Conservation (phyloP, 1,284 basidiomycete genomes). For the Gomphus bonarii region DNA sequence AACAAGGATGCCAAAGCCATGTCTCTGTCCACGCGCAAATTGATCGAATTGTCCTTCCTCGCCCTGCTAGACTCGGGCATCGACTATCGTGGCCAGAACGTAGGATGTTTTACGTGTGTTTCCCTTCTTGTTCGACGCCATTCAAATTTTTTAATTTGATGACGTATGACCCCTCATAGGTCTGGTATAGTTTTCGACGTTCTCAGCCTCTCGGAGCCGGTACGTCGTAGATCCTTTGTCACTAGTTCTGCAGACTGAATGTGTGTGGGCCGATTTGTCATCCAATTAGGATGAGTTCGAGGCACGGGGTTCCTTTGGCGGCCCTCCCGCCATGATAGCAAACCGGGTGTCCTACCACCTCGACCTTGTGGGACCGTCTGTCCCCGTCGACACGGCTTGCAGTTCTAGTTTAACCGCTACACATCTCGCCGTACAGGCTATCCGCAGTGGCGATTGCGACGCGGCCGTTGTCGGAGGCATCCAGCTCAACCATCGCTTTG, state of each 20-base stretch:
- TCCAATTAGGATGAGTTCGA: constrained; percentile 32
- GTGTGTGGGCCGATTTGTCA: no score
- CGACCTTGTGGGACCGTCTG: constrained; percentile 35
- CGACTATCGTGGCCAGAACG: constrained; percentile 11
- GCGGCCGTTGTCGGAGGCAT: constrained; percentile 39
- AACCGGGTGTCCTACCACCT: constrained; percentile 39
- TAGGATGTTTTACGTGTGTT: constrained; percentile 13
- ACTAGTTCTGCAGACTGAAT: constrained; percentile 20
- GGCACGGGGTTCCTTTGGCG: constrained; percentile 26
- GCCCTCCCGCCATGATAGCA: constrained; percentile 28
- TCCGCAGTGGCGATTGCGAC: constrained; percentile 34
- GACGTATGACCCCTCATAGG: constrained; percentile 13
- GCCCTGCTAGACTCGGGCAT: constrained; percentile 14
- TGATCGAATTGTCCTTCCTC: constrained; percentile 12
- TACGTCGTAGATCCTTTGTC: constrained; percentile 9
- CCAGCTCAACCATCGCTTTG: constrained; percentile 26
- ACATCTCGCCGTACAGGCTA: constrained; percentile 35
- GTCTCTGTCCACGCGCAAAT: constrained; percentile 14
- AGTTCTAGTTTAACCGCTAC: constrained; percentile 35
- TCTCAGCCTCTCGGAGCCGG: constrained; percentile 19
- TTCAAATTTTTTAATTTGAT: not conserved
- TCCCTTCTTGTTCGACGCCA: not conserved
- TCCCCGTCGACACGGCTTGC: constrained; percentile 40
- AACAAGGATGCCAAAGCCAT: constrained; percentile 15
- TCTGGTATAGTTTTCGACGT: constrained; percentile 21